Percentiles rank a stretch among this genome's conserved stretches.
Conservation (phyloP, 169 alveolate genomes). For the Perkinsus chesapeaki region DNA sequence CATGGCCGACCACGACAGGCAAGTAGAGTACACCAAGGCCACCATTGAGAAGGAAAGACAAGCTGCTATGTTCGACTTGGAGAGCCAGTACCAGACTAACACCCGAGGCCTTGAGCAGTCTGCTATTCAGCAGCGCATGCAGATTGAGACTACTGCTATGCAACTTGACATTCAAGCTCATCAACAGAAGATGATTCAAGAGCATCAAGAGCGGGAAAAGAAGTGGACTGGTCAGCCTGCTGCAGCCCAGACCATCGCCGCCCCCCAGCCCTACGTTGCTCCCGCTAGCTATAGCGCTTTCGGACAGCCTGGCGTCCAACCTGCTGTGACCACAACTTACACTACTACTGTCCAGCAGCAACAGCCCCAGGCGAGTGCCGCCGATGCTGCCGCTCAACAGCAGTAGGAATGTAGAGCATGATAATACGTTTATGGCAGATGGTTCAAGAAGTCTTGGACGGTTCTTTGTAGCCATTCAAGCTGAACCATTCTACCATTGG, state of each 20-base stretch:
- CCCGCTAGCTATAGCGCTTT: not conserved
- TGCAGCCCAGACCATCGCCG: not conserved
- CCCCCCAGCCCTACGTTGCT: not conserved
- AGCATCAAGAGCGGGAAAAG: not conserved
- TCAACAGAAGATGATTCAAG: not conserved
- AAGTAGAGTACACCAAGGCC: not conserved
- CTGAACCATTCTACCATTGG: not conserved
- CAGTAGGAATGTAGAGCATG: not conserved
- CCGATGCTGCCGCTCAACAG: not conserved
- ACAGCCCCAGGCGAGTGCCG: not conserved
- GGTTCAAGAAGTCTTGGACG: constrained; percentile 1
- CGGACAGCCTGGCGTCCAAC: not conserved
- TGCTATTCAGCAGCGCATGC: not conserved
- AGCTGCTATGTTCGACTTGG: not conserved
- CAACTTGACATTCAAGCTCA: not conserved
- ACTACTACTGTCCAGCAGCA: not conserved
- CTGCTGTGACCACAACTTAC: not conserved
- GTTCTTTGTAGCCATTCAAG: not conserved
- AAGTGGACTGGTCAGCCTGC: not conserved
- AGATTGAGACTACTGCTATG: not conserved
- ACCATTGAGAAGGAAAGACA: not conserved
- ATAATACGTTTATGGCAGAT: not conserved
- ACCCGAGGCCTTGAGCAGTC: not conserved
- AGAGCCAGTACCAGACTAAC: not conserved
- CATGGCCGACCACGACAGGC: not conserved